Base-by-base conservation (phyloP, 768 basidiomycete genomes). In the Termitomyces heimii region DNA sequence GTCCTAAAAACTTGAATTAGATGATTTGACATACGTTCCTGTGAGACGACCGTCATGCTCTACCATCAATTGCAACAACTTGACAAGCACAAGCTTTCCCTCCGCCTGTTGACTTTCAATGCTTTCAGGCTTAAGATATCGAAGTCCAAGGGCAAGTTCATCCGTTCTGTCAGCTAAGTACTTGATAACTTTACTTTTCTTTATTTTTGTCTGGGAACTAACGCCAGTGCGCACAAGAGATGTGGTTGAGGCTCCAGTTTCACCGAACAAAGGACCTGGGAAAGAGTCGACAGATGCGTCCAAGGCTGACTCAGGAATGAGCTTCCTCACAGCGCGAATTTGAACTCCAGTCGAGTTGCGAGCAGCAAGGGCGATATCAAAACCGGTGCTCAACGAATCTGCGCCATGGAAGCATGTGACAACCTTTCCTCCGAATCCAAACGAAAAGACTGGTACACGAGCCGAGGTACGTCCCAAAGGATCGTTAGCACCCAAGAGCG, bases 371-470 rank as follows among this genome's bases (percentile, higher is more conserved):
- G 89, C 86, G 48, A 91, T 83, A 69, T 92, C 88, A 67, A 92
- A 87, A 43, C 89, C 86, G 20, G 87, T 84, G 68, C 77, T 83
- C 67, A 88, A 69, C 16, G 82, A 81, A 13, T 81, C 74, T 52
- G 82, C 78, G 31, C 82, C 81, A 63, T 92, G 93, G 75, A 96
- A 97, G 69, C 91, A 95, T 8, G 92, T 87, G 9, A 95, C 80
- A 56, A 98, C 65, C 65, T 88, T 89, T 12, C 95, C 95, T n/a
- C 94, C 94, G 64, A 95, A 94, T 0, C 96, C 96, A 64, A 98
- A 97, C 60, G 84, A 88, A 54, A 95, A 75, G 29, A 97, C 77
- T 0, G 95, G 95, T 9, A 86, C 82, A 37, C 84, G 82, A 54
- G 81, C 82, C 3, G 85, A 77, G 5, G 87, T 85, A 44, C 92